Evolutionary conservation across 192 early-diverging fungal genomes (phyloP), one percentile per base, ranked within the genome.

Genomic region (Coemansia sp.): DNA sequence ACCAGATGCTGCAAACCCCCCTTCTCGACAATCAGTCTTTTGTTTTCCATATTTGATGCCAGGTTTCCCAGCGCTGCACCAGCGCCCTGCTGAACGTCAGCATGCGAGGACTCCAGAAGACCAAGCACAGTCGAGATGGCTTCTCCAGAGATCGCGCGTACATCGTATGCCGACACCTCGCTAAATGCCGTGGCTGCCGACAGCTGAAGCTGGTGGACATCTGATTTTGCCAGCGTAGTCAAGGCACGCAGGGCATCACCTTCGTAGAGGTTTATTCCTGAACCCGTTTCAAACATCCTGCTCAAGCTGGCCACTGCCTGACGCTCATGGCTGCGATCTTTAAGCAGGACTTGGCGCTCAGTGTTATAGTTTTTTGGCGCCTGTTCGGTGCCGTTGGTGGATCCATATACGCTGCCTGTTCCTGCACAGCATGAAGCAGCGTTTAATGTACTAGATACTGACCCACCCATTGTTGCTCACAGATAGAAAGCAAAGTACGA

Each of bases 141-240:
- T 45, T 91, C 87, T 17, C 86, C 75, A 15, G 83, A 79, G 17
- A 92, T 87, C 41, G 88, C 84, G 35, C 91, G 88, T 8, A 91
- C 90, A 72, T 94, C 91, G 88, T 73, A 73, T 73, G 94, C 94
- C 15, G 94, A 94, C 20, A 96, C 90, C 72, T 96, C 94, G 51
- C 90, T 93, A 75, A 95, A 95, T 5, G 94, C 93, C 65, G 94
- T 84, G 11, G 94, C 93, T 0, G 93, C 94, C 1, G 93, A 93
- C 33, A 92, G 84, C 70, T 96, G 92, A 51, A 95, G 73, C 63
- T 93, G 91, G 34, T 94, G 87, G 67, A 91, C 88, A 63, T 93
- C 91, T n/a, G 93, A 94, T 70, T 89, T 91, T 18, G 93, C 93
- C 20, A 95, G 74, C 6, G 89, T 90, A 4, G 93, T 90, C 12